phyloP scores from a whole-genome alignment of 2,329 filamentous ascomycete genomes.

The Lachnellula arida region DNA sequence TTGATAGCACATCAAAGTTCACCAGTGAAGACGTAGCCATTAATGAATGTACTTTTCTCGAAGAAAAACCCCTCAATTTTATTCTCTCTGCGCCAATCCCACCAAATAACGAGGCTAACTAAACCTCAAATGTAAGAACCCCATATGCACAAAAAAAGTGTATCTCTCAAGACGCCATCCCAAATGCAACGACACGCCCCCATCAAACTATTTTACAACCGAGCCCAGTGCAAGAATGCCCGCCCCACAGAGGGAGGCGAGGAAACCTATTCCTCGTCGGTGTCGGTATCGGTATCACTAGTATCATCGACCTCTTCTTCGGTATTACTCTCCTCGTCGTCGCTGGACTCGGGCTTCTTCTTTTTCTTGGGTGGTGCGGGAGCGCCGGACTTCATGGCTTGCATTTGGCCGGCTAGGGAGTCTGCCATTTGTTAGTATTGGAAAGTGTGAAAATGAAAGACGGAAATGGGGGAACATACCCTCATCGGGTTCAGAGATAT shows the following conservation, averaged over 20 bases:
- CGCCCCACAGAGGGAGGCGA: not conserved
- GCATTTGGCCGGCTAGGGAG: slow-evolving; percentile 87
- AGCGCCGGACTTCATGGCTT: slow-evolving; percentile 70
- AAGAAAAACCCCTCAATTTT: not conserved
- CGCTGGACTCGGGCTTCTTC: slow-evolving; percentile 56
- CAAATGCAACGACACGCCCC: not conserved
- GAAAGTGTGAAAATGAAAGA: not conserved
- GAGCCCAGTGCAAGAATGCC: not conserved
- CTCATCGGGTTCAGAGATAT: slow-evolving; percentile 97
- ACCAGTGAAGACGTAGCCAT: not conserved
- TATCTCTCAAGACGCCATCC: not conserved
- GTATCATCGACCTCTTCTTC: slow-evolving; percentile 62
- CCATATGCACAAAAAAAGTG: not conserved
- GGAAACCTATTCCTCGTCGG: slow-evolving; percentile 36
- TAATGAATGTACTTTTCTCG: too few species aligned
- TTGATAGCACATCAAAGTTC: not conserved
- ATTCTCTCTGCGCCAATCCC: not conserved
- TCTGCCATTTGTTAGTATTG: slow-evolving; percentile 46
- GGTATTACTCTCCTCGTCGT: slow-evolving; percentile 81
- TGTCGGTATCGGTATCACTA: slow-evolving; percentile 65
- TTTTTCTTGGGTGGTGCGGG: slow-evolving; percentile 52
- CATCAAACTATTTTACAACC: not conserved
- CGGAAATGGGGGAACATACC: slow-evolving; percentile 53
- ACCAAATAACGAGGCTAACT: not conserved
- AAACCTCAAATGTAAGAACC: not conserved